A percentile compares a stretch with the other conserved stretches of the same genome.
Evolutionary conservation across 2,329 filamentous ascomycete genomes (phyloP).

Genomic region (Penicillium sp.): DNA sequence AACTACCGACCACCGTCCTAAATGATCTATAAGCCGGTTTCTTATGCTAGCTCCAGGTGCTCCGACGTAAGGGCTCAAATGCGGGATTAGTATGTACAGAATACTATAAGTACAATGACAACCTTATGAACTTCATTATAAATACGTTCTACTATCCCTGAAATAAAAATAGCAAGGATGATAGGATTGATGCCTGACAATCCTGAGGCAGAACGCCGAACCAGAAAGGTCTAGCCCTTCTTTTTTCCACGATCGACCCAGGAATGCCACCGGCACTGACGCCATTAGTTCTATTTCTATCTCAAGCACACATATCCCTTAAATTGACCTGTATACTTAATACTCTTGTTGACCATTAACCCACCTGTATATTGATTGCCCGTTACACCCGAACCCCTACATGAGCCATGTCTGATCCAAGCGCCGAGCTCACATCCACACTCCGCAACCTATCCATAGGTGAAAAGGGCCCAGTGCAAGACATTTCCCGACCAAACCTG

Average conservation of each 20-base stretch:
- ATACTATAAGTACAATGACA: background rate
- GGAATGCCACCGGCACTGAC: conserved; percentile 20
- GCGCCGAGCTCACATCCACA: conserved; percentile 31
- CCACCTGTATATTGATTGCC: background rate
- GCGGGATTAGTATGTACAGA: background rate
- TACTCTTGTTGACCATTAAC: background rate
- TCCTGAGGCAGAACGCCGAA: conserved; percentile 1
- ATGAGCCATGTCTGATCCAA: conserved; percentile 22
- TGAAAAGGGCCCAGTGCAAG: conserved; percentile 28
- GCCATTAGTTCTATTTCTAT: conserved; percentile 19
- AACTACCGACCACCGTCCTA: no score
- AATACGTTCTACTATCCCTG: background rate
- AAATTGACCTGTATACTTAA: conserved; percentile 1
- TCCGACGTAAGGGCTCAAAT: background rate
- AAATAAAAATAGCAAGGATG: background rate
- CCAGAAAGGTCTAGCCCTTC: conserved; percentile 19
- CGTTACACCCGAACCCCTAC: background rate
- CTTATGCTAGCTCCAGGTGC: background rate
- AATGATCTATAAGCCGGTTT: background rate
- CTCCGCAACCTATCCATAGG: conserved; percentile 32
- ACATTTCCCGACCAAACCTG: conserved; percentile 24
- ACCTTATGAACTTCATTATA: background rate
- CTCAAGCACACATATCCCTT: conserved; percentile 10
- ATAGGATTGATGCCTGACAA: background rate
- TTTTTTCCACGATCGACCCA: conserved; percentile 24